Evolutionary conservation across 1,139 yeast genomes (phyloP).

Genomic region (Eremothecium coryli): DNA sequence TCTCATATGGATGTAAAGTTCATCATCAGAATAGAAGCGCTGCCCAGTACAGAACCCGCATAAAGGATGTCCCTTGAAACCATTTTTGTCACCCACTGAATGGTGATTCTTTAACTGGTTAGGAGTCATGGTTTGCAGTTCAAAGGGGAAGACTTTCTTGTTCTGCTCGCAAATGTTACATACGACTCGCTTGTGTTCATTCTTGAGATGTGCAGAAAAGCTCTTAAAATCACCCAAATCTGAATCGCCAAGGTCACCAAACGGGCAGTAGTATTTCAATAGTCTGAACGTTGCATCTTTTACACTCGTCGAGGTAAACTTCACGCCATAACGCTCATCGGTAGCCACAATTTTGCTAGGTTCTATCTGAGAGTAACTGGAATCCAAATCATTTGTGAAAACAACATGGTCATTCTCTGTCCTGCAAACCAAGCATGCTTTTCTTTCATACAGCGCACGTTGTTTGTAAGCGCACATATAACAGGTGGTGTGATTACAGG

Average conservation of each 20-base stretch:
- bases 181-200: slow-evolving; percentile 49
- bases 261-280: slow-evolving; percentile 50
- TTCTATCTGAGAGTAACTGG: slow-evolving; percentile 36
- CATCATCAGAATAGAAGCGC: slow-evolving; percentile 85
- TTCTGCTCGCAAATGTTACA: slow-evolving; percentile 70
- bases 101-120: slow-evolving; percentile 65
- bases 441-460: slow-evolving; percentile 68
- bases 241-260: slow-evolving; percentile 25
- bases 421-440: slow-evolving; percentile 73
- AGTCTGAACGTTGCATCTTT: slow-evolving; percentile 41
- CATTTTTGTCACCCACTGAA: slow-evolving; percentile 52
- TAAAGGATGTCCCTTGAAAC: slow-evolving; percentile 83
- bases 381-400: slow-evolving; percentile 44
- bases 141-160: slow-evolving; percentile 70
- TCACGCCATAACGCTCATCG: slow-evolving; percentile 41
- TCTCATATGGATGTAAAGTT: slow-evolving; percentile 70
- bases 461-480: slow-evolving; percentile 76
- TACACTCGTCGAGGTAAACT: slow-evolving; percentile 42
- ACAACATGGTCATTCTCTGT: slow-evolving; percentile 54
- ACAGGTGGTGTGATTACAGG: slow-evolving; percentile 82
- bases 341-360: slow-evolving; percentile 30
- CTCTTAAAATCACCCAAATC: slow-evolving; percentile 43
- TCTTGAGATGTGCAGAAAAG: slow-evolving; percentile 56
- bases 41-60: slow-evolving; percentile 72
- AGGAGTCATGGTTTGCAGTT: slow-evolving; percentile 52